Evolutionary conservation across 1,284 basidiomycete genomes (phyloP).

Genomic region (Anthracocystis setariae): DNA sequence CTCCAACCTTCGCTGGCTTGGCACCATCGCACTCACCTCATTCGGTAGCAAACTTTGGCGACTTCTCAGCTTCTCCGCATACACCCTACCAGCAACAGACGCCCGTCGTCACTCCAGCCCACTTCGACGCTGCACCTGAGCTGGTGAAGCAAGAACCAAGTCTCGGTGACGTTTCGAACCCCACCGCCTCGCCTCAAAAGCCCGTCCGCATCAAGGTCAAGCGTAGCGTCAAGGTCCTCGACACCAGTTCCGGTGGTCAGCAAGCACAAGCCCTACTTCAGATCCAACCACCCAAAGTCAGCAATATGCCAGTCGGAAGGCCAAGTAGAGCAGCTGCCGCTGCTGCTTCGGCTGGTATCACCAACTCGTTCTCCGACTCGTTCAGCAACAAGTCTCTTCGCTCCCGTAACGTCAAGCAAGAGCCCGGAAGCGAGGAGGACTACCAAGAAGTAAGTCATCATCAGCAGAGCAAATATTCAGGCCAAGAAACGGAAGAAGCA

Average conservation of each 20-base stretch:
- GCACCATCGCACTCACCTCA: slow-evolving; percentile 19
- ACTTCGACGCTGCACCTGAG: not conserved
- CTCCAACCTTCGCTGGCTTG: not conserved
- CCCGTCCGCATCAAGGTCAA: slow-evolving; percentile 23
- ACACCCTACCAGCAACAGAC: slow-evolving; percentile 9
- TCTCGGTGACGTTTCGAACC: slow-evolving; percentile 15
- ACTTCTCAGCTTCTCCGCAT: not conserved
- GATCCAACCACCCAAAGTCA: not conserved
- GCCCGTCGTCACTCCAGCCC: not conserved
- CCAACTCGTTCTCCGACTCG: slow-evolving; percentile 16
- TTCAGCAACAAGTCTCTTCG: slow-evolving; percentile 9
- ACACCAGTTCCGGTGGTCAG: slow-evolving; percentile 18
- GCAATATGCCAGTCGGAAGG: slow-evolving; percentile 16
- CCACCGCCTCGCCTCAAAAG: slow-evolving; percentile 20
- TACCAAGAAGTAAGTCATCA: slow-evolving; percentile 21
- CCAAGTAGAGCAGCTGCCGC: slow-evolving; percentile 22
- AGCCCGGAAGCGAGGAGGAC: slow-evolving; percentile 38
- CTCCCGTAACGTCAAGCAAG: slow-evolving; percentile 23
- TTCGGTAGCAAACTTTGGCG: too few species aligned
- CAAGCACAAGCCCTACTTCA: not conserved
- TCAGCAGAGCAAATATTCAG: not conserved
- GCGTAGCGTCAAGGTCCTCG: slow-evolving; percentile 17
- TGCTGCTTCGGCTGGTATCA: slow-evolving; percentile 20
- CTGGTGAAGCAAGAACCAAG: slow-evolving; percentile 8
- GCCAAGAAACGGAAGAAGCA: not conserved